Evolutionary conservation across 495 filamentous ascomycete species (phyloP).

Genomic region (Xylaria longipes): DNA sequence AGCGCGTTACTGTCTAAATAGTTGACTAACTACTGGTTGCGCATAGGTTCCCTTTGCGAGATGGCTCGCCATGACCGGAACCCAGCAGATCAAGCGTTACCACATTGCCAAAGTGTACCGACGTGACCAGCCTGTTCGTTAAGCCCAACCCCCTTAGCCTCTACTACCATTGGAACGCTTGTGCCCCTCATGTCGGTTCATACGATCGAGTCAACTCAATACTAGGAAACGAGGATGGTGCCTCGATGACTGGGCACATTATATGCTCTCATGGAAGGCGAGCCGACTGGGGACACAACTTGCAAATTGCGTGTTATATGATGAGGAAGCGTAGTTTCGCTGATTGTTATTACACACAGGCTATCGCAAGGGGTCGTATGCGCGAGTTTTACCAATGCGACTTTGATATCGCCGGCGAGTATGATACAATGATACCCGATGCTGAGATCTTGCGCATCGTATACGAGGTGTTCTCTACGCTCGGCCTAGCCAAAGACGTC

Average conservation of each 20-base stretch:
- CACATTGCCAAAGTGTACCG: slow-evolving; percentile 91
- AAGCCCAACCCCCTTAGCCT: background rate
- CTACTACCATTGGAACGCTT: slow-evolving; percentile 24
- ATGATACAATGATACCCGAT: slow-evolving; percentile 94
- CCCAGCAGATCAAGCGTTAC: slow-evolving; percentile 83
- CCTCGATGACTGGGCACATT: background rate
- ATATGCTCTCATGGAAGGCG: background rate
- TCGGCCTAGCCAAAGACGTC: slow-evolving; percentile 70
- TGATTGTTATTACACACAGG: slow-evolving; percentile 10
- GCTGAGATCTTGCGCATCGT: slow-evolving; percentile 89
- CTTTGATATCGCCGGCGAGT: slow-evolving; percentile 91
- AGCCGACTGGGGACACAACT: background rate
- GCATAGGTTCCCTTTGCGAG: slow-evolving; percentile 74
- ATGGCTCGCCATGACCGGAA: slow-evolving; percentile 84
- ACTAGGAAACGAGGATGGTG: background rate
- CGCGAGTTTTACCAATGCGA: slow-evolving; percentile 98
- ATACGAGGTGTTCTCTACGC: slow-evolving; percentile 82
- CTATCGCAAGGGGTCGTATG: slow-evolving; percentile 89
- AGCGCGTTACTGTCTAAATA: background rate
- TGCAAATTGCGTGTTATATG: background rate
- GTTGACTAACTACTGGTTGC: background rate
- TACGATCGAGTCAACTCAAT: background rate
- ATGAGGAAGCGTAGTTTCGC: background rate
- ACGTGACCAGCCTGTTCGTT: slow-evolving; percentile 67
- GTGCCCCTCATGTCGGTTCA: slow-evolving; percentile 28